A percentile compares a stretch with the other conserved stretches of the same genome.
phyloP scores from a whole-genome alignment of 345 rosid species.

The Gossypium turneri region DNA sequence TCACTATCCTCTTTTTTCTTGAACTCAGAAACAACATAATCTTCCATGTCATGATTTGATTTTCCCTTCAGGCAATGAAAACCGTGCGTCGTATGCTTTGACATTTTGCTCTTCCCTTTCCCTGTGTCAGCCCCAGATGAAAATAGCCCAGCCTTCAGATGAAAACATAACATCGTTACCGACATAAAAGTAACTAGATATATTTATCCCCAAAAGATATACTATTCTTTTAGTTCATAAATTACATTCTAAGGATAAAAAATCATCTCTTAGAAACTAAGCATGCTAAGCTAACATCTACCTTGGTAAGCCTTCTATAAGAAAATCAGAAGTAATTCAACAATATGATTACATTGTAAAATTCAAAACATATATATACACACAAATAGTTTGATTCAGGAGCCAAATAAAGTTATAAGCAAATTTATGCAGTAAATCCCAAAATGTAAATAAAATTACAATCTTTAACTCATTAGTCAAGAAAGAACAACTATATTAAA shows the following conservation, averaged over 20 bases:
- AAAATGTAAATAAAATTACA: neutral
- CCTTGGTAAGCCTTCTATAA: too few species aligned
- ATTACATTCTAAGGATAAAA: too few species aligned
- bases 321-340: too few species aligned
- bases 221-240: too few species aligned
- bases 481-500: neutral
- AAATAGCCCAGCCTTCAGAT: conserved; percentile 56
- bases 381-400: neutral
- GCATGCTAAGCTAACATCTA: too few species aligned
- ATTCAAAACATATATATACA: too few species aligned
- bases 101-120: conserved; percentile 73
- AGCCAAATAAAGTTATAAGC: neutral
- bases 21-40: conserved; percentile 44
- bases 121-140: conserved; percentile 53
- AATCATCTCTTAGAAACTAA: too few species aligned
- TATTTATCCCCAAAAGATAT: too few species aligned
- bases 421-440: neutral
- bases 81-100: conserved; percentile 60
- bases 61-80: conserved; percentile 56
- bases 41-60: conserved; percentile 5
- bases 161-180: conserved; percentile 8
- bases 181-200: too few species aligned
- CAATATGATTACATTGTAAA: too few species aligned
- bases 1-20: conserved; percentile 46
- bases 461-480: neutral